Conservation (phyloP, 2,329 filamentous ascomycete genomes). For the Pleochaeta shiraiana region DNA sequence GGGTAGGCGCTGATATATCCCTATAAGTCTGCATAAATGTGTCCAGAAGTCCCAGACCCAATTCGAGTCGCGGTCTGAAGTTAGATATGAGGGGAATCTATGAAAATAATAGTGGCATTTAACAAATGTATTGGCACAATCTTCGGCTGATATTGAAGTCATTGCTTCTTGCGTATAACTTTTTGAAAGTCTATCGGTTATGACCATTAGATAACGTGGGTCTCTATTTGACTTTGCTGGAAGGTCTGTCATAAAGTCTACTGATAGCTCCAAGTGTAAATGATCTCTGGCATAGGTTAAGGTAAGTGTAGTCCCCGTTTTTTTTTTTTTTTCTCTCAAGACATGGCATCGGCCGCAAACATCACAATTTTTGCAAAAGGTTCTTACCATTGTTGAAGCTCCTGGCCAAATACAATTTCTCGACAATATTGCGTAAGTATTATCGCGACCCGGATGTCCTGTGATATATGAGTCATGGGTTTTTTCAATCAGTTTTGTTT, state of each 20-base stretch:
- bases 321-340: neutral
- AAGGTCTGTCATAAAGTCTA: neutral
- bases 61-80: neutral
- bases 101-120: neutral
- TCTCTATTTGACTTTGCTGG: neutral
- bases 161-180: neutral
- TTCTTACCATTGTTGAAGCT: neutral
- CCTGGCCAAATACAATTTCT: neutral
- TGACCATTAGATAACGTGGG: neutral
- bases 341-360: neutral
- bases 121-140: no score
- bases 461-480: neutral
- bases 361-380: neutral
- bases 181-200: neutral
- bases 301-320: neutral
- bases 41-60: neutral
- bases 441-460: no score
- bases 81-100: neutral
- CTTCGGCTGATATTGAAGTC: neutral
- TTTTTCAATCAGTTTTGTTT: neutral
- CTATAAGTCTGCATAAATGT: neutral
- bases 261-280: neutral
- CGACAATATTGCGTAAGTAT: neutral
- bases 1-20: neutral
- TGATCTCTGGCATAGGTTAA: neutral